phyloP scores from a whole-genome alignment of 2,329 filamentous ascomycete genomes.

The Ilyonectria robusta region DNA sequence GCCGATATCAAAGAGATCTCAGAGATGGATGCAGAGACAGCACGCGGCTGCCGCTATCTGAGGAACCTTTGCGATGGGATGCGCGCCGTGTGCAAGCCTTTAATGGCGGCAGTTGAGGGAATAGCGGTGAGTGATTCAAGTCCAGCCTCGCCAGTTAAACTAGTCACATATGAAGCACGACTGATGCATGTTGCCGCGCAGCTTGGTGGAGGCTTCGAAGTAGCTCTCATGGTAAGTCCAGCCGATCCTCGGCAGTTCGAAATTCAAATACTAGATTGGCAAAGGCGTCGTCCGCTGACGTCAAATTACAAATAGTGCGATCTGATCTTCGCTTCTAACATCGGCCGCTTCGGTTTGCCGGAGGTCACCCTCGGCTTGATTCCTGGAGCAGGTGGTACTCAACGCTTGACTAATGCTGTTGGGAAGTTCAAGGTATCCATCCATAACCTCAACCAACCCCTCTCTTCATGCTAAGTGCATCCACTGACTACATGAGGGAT shows the following conservation, averaged over 20 bases:
- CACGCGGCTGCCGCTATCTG: constrained; percentile 52
- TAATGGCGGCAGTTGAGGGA: constrained; percentile 66
- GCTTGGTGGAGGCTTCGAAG: constrained; percentile 66
- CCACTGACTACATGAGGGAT: constrained; percentile 3
- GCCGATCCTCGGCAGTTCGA: background rate
- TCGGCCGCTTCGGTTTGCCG: constrained; percentile 55
- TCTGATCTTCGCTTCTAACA: constrained; percentile 54
- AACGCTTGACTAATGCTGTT: constrained; percentile 56
- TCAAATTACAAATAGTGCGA: constrained; percentile 50
- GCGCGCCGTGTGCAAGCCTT: constrained; percentile 57
- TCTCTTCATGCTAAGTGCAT: background rate
- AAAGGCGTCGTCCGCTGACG: background rate
- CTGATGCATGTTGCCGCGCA: constrained; percentile 42
- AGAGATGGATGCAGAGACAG: constrained; percentile 49
- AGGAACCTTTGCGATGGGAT: constrained; percentile 58
- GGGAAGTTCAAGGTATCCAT: constrained; percentile 56
- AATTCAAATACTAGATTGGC: constrained; percentile 1
- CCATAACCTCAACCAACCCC: background rate
- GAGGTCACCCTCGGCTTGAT: constrained; percentile 57
- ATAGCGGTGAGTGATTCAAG: constrained; percentile 58
- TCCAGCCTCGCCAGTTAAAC: background rate
- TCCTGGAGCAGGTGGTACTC: constrained; percentile 58
- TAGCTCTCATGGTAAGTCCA: constrained; percentile 60
- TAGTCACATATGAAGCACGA: background rate
- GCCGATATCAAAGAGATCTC: constrained; percentile 55